A percentile compares a stretch with the other conserved stretches of the same genome.
Conservation (phyloP, 352 stramenopile species). For the Phytophthora sp. region DNA sequence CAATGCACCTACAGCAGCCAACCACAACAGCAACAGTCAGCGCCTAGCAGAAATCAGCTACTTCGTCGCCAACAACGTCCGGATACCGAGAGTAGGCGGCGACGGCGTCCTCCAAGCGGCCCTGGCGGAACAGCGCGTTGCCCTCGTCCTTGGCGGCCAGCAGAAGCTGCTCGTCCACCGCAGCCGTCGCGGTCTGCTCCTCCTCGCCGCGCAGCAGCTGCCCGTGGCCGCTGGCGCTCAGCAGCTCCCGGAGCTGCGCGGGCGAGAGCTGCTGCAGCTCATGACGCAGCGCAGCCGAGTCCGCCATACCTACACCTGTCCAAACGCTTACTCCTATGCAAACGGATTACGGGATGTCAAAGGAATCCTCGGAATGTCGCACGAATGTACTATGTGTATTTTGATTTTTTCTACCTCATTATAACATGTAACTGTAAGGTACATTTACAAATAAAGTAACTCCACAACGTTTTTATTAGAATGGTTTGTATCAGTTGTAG, state of each 20-base stretch:
- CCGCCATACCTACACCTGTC: conserved; percentile 12
- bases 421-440: no score
- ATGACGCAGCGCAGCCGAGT: conserved; percentile 11
- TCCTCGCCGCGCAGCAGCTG: conserved; percentile 17
- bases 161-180: conserved; percentile 41
- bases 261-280: conserved; percentile 46
- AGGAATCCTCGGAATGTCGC: conserved; percentile 14
- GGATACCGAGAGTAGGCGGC: conserved; percentile 53
- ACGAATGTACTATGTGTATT: conserved; percentile 7
- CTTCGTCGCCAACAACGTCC: not conserved
- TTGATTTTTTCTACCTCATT: no score
- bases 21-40: not conserved
- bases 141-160: conserved; percentile 47
- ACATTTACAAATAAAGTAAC: no score
- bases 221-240: conserved; percentile 39
- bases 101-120: conserved; percentile 41
- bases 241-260: conserved; percentile 30
- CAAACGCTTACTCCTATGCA: conserved; percentile 1
- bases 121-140: conserved; percentile 59
- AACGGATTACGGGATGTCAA: conserved; percentile 10
- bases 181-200: not conserved
- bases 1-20: conserved; percentile 51
- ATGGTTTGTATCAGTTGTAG: not conserved
- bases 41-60: not conserved
- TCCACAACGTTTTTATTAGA: not conserved